Evolutionary conservation across 2,329 filamentous ascomycete genomes (phyloP), one percentile per base, ranked within the genome.

Genomic region (Colletotrichum orchidophilum): DNA sequence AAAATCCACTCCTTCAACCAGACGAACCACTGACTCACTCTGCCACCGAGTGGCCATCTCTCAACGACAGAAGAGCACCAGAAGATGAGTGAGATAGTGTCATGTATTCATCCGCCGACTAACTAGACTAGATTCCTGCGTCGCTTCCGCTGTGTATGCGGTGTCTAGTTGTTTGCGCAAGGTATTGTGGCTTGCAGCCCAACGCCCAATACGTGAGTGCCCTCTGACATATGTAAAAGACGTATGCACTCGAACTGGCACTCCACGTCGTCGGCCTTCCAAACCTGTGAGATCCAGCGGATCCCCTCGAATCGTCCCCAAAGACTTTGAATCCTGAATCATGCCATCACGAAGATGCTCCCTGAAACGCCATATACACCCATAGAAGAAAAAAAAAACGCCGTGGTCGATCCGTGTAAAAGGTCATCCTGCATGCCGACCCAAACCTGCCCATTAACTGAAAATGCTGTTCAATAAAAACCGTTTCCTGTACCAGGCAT

Each of bases 81-180:
- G 24, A 53, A 27, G 21, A 5, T 12, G 59, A 61, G 29, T 70
- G 50, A 24, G 35, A 70, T 66, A 61, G 35, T 52, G 58, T 66
- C 55, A 66, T 66, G 15, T 42, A 57, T 61, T 66, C 66, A 46
- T 70, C 55, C 49, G 46, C 63, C 60, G 46, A 70, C 62, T 59
- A 60, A 15, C 49, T 64, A 31, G 21, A 50, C 55, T 66, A 53
- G 21, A 31, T 24, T 61, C 55, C 55, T 54, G 13, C 26, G 42
- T 60, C 63, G 39, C 42, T 49, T 65, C 55, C 8, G 18, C 55
- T 58, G 54, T 58, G 27, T 49, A 18, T 29, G 24, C 21, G 50
- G 18, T 35, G 29, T 29, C 65, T 24, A 21, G 39, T 53, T 31
- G 18, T 27, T 39, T 33, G 24, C 50, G 35, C n/a, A n/a, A n/a